These are phyloP conservation scores for Fusarium piperis DNA, from an alignment of 2,329 filamentous ascomycete genomes.

Conservation along the genomic window DNA sequence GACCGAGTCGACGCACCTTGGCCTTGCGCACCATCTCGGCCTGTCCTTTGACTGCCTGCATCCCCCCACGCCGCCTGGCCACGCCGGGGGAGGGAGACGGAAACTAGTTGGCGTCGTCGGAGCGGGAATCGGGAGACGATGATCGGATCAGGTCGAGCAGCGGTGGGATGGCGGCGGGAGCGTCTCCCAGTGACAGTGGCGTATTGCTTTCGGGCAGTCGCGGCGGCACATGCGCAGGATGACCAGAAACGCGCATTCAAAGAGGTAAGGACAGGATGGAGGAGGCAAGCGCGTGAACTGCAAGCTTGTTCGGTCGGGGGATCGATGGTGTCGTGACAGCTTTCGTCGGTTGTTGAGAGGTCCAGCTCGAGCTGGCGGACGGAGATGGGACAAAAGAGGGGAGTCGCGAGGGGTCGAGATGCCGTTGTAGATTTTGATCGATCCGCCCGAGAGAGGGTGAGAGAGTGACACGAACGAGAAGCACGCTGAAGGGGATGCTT, in stretches of 20 bases:
- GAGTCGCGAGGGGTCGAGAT: slow-evolving; percentile 8
- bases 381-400: background rate
- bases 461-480: slow-evolving; percentile 11
- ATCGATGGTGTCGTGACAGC: slow-evolving; percentile 12
- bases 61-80: slow-evolving; percentile 50
- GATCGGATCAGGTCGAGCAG: slow-evolving; percentile 16
- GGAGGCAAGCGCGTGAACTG: background rate
- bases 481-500: slow-evolving; percentile 7
- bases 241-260: slow-evolving; percentile 11
- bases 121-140: background rate
- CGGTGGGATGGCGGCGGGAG: slow-evolving; percentile 15
- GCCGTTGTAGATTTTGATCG: background rate
- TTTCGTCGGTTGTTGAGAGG: slow-evolving; percentile 16
- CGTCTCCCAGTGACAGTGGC: slow-evolving; percentile 30
- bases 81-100: slow-evolving; percentile 32
- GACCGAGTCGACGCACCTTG: slow-evolving; percentile 56
- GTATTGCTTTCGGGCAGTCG: slow-evolving; percentile 29
- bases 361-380: slow-evolving; percentile 4
- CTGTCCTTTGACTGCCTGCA: slow-evolving; percentile 65
- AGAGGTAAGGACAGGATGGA: background rate
- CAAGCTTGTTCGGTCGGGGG: background rate
- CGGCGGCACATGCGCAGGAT: slow-evolving; percentile 37
- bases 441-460: background rate
- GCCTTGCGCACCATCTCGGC: slow-evolving; percentile 70
- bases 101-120: background rate